Base-by-base conservation (phyloP, 768 basidiomycete species). In the Termitomyces titanicus region DNA sequence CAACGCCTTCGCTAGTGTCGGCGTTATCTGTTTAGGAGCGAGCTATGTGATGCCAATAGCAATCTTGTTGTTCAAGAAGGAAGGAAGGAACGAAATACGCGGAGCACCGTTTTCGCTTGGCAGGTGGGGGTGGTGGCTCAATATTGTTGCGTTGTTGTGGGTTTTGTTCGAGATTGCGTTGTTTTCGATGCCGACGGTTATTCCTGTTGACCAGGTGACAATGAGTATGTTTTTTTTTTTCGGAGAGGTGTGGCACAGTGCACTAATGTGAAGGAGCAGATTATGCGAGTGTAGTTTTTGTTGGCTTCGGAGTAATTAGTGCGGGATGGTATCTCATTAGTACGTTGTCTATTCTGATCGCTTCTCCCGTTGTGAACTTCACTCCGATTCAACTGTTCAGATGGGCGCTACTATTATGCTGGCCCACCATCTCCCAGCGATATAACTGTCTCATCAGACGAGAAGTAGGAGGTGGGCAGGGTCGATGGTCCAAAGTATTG, bases 1-100 rank as follows among this genome's bases (percentile, higher is more conserved):
- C 66, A 86, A 85, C 55, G 85, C 83, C 3, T 86, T 88, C 58
- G 79, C 83, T 4, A 82, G 85, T 12, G 83, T 86, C 3, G 82
- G 81, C 0, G 82, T 85, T 20, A 86, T 86, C 55, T 86, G 84
- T 62, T 72, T 86, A 11, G 81, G 82, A 3, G 78, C 81, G n/a
- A 82, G 81, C 46, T 84, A 85, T 57, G 79, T 79, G 2, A 77
- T 87, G 72, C 84, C 84, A 2, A 74, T 88, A 8, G 77, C 79
- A 1, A 78, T 85, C 43, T 79, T 76, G 10, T 67, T 87, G 5
- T 54, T 60, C 15, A 40, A 39, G 1, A 62, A 68, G 1, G 62
- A 78, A 33, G 73, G 77, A 0, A 73, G 85, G 3, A 67, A 61
- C 44, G 71, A 74, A 35, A 70, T 85, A 51, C 57, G 54, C 3